phyloP scores from a whole-genome alignment of 768 basidiomycete genomes.

The Mycena belliarum region DNA sequence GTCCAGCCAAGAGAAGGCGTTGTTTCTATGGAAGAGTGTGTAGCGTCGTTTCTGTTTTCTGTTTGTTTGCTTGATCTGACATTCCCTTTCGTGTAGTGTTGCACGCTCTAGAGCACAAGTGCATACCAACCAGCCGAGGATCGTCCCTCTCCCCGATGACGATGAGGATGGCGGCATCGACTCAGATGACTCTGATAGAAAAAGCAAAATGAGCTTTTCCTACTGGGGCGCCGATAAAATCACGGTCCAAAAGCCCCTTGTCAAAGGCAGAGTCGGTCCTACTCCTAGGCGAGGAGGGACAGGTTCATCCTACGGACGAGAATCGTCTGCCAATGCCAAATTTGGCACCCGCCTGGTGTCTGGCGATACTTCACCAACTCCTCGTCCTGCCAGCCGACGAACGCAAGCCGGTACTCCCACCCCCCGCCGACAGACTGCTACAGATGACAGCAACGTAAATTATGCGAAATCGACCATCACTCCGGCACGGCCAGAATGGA shows the following conservation, averaged over 20 bases:
- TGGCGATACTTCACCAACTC: conserved; percentile 46
- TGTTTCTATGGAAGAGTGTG: conserved; percentile 90
- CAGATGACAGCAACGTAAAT: conserved; percentile 62
- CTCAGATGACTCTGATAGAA: conserved; percentile 84
- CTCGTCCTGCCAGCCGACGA: conserved; percentile 66
- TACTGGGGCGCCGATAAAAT: conserved; percentile 94
- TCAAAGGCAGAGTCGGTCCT: conserved; percentile 46
- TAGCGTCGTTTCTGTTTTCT: conserved; percentile 12
- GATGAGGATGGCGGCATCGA: conserved; percentile 60
- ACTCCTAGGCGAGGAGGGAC: conserved; percentile 44
- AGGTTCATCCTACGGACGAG: conserved; percentile 65
- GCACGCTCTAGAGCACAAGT: conserved; percentile 69
- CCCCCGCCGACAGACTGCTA: conserved; percentile 44
- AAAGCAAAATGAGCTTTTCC: conserved; percentile 93
- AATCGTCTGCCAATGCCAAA: conserved; percentile 90
- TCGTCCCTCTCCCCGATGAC: conserved; percentile 70
- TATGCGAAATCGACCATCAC: conserved; percentile 75
- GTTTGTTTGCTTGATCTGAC: background rate
- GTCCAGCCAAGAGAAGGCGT: conserved; percentile 78
- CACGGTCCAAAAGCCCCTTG: conserved; percentile 77
- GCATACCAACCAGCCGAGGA: conserved; percentile 52
- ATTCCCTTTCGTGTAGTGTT: conserved; percentile 46
- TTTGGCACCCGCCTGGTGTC: conserved; percentile 84
- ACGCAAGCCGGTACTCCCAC: conserved; percentile 49
- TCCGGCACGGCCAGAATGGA: conserved; percentile 62